Percentiles rank a stretch among this genome's conserved stretches.
Evolutionary conservation across 345 rosid genomes (phyloP).

Genomic region (Jatropha curcas): DNA sequence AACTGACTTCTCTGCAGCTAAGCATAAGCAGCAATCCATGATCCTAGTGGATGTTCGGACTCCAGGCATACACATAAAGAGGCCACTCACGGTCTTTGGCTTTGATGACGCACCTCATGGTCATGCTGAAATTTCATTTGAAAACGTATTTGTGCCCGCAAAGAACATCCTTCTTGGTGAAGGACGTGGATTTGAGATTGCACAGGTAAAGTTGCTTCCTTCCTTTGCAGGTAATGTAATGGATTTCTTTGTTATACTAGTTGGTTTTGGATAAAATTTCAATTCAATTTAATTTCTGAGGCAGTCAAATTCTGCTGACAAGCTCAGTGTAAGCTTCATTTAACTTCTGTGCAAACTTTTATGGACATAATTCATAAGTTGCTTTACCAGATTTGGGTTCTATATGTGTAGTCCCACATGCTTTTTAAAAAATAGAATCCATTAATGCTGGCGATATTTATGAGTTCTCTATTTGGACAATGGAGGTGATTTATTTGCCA

Average conservation of each 20-base stretch:
- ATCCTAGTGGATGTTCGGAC: conserved; percentile 75
- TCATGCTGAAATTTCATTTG: conserved; percentile 83
- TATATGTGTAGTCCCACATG: neutral
- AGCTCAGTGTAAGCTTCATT: neutral
- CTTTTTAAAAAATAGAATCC: neutral
- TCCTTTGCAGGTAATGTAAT: neutral
- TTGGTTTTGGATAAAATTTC: neutral
- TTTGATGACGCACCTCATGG: conserved; percentile 99
- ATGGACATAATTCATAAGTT: neutral
- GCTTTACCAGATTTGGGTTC: too few species aligned
- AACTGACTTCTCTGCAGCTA: conserved; percentile 75
- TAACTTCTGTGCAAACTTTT: neutral
- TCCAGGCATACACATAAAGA: conserved; percentile 72
- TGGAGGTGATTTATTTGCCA: neutral
- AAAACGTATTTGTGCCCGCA: conserved; percentile 77
- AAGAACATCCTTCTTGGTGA: conserved; percentile 87
- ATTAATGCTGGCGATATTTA: too few species aligned
- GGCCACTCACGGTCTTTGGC: conserved; percentile 88
- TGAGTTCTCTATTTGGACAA: too few species aligned
- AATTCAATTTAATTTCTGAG: neutral
- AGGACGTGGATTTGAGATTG: conserved; percentile 98
- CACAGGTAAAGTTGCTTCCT: conserved; percentile 60
- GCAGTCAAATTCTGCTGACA: neutral
- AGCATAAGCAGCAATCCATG: conserved; percentile 97
- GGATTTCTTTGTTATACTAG: neutral